Evolutionary conservation across 352 stramenopile genomes (phyloP).

Genomic region (Thalassiosira sp.): DNA sequence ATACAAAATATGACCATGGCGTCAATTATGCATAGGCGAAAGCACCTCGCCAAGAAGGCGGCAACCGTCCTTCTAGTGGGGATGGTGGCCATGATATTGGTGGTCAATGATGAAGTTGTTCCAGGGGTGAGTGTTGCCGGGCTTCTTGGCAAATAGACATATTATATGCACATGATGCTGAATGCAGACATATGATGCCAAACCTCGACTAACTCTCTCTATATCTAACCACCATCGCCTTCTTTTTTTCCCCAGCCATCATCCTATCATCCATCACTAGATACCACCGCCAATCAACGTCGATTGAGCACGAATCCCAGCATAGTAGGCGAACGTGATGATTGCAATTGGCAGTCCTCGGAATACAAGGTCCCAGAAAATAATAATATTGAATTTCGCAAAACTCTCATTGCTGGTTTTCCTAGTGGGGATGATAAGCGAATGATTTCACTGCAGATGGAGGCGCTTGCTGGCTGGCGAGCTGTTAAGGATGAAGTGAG

Average conservation of each 20-base stretch:
- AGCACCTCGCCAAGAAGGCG: not conserved
- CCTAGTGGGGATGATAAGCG: conserved; percentile 46
- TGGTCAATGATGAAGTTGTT: not conserved
- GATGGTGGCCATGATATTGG: not conserved
- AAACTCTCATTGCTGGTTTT: conserved; percentile 47
- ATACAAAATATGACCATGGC: too few species aligned
- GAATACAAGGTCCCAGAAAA: conserved; percentile 21
- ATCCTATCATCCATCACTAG: not conserved
- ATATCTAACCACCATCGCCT: too few species aligned
- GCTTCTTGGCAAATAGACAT: too few species aligned
- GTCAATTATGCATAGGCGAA: too few species aligned
- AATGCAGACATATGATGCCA: not conserved
- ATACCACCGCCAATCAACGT: not conserved
- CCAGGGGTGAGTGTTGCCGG: not conserved
- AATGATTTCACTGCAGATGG: conserved; percentile 42
- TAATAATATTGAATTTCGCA: conserved; percentile 57
- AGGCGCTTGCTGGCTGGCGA: conserved; percentile 51
- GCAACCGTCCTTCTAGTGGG: not conserved
- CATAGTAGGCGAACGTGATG: conserved; percentile 16
- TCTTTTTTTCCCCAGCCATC: too few species aligned
- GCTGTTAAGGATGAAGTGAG: too few species aligned
- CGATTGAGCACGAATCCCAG: not conserved
- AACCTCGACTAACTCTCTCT: not conserved
- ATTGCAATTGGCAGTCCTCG: conserved; percentile 21
- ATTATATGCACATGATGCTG: too few species aligned